Evolutionary conservation across 441 rosid genomes (phyloP).

Genomic region (Erodium moschatum): DNA sequence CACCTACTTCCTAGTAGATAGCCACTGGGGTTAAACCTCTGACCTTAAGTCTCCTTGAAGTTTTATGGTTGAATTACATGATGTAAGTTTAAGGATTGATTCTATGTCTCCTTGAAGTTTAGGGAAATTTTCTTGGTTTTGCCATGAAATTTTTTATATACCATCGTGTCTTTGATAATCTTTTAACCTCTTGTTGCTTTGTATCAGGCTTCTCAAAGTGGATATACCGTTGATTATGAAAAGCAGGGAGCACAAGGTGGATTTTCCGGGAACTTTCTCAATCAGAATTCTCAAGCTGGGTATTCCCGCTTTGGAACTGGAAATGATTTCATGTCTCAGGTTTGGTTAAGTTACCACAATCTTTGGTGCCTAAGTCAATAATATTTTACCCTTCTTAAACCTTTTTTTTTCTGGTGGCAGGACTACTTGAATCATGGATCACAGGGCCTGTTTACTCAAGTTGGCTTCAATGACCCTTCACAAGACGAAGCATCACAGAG

Average conservation of each 20-base stretch:
- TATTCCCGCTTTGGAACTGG: constrained; percentile 80
- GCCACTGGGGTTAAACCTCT: no score
- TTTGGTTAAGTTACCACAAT: constrained; percentile 25
- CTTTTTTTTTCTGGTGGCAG: constrained; percentile 27
- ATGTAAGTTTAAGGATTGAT: no score
- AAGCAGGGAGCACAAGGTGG: constrained; percentile 86
- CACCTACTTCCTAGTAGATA: no score
- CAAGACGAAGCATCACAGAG: constrained; percentile 77
- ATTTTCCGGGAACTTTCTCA: constrained; percentile 71
- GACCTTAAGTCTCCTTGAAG: no score
- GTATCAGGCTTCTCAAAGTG: constrained; percentile 67
- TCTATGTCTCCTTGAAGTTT: no score
- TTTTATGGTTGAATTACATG: no score
- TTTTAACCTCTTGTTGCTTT: constrained; percentile 2
- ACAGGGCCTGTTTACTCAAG: constrained; percentile 93
- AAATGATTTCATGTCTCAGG: constrained; percentile 98
- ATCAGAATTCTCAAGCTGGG: constrained; percentile 89
- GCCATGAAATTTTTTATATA: background rate
- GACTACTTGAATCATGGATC: constrained; percentile 91
- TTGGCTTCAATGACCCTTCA: constrained; percentile 66
- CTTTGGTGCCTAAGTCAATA: constrained; percentile 1
- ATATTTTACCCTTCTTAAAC: background rate
- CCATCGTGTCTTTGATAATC: background rate
- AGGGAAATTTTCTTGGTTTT: background rate
- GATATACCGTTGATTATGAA: constrained; percentile 78